phyloP scores from a whole-genome alignment of 495 filamentous ascomycete species.

The Neurospora sp. region DNA sequence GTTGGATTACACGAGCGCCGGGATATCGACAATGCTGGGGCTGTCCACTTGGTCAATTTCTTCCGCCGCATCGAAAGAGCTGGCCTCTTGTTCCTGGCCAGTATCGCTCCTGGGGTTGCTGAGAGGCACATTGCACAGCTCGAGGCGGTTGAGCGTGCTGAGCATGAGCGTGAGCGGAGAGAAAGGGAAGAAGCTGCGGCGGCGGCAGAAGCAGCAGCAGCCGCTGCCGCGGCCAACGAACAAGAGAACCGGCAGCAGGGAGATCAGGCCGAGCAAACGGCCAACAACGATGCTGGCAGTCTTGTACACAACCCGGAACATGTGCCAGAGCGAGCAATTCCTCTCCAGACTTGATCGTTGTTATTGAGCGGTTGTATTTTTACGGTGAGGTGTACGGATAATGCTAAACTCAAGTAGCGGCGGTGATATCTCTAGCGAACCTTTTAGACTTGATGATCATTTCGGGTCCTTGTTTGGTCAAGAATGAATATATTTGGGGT shows the following conservation, averaged over 20 bases:
- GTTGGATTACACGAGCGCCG: conserved; percentile 1
- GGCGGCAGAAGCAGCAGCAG: conserved; percentile 12
- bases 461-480: not conserved
- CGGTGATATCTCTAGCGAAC: not conserved
- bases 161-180: conserved; percentile 34
- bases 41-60: not conserved
- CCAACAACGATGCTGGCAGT: not conserved
- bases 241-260: not conserved
- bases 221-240: conserved; percentile 2
- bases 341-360: not conserved
- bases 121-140: conserved; percentile 69
- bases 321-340: not conserved
- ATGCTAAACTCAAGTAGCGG: not conserved
- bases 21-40: not conserved
- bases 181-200: conserved; percentile 37
- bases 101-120: conserved; percentile 73
- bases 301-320: not conserved
- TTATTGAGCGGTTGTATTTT: not conserved
- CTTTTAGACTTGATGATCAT: not conserved
- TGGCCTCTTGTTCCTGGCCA: conserved; percentile 73
- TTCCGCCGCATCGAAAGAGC: conserved; percentile 60
- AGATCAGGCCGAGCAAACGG: not conserved
- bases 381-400: not conserved
- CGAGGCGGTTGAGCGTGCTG: conserved; percentile 49
- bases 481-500: not conserved